These are phyloP conservation scores for Marasmius fiardii DNA, from an alignment of 1,284 basidiomycete species.

Conservation along the genomic window DNA sequence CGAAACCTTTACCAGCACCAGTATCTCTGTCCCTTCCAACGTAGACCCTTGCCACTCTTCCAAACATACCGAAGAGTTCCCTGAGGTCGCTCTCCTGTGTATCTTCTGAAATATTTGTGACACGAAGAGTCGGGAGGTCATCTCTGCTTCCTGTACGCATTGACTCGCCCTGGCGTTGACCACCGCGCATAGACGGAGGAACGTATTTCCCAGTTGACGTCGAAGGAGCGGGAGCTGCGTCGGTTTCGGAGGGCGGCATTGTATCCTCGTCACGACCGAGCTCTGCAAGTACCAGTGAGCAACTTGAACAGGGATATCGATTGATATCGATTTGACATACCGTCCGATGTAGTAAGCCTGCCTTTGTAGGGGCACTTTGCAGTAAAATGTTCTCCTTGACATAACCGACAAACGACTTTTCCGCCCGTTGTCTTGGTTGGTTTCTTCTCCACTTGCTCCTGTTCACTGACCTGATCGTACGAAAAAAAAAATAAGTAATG, in stretches of 20 bases:
- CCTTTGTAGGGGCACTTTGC: constrained; percentile 98
- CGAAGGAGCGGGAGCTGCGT: constrained; percentile 29
- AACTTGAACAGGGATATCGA: constrained; percentile 10
- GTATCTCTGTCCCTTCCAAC: constrained; percentile 96
- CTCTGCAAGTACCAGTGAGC: constrained; percentile 34
- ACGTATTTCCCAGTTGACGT: constrained; percentile 80
- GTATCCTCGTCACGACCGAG: constrained; percentile 53
- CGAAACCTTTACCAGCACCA: constrained; percentile 93
- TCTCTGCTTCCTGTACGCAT: constrained; percentile 78
- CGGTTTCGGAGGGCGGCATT: constrained; percentile 38
- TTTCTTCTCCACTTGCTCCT: constrained; percentile 74
- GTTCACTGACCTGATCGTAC: constrained; percentile 50
- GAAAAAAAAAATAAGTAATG: background rate
- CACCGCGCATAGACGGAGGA: constrained; percentile 85
- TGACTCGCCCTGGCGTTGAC: constrained; percentile 72
- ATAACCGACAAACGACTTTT: constrained; percentile 91
- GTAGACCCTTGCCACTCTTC: constrained; percentile 86
- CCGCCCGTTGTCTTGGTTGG: constrained; percentile 75
- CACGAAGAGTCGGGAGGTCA: constrained; percentile 94
- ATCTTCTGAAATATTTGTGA: constrained; percentile 97
- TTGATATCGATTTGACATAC: constrained; percentile 9
- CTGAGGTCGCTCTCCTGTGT: constrained; percentile 94
- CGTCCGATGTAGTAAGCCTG: constrained; percentile 66
- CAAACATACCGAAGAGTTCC: constrained; percentile 85
- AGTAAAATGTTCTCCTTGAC: constrained; percentile 97